Percentiles rank a stretch among this genome's conserved stretches.
These are phyloP conservation scores for Saccharomycopsis selenospora DNA, from an alignment of 805 yeast species.

Conservation along the genomic window DNA sequence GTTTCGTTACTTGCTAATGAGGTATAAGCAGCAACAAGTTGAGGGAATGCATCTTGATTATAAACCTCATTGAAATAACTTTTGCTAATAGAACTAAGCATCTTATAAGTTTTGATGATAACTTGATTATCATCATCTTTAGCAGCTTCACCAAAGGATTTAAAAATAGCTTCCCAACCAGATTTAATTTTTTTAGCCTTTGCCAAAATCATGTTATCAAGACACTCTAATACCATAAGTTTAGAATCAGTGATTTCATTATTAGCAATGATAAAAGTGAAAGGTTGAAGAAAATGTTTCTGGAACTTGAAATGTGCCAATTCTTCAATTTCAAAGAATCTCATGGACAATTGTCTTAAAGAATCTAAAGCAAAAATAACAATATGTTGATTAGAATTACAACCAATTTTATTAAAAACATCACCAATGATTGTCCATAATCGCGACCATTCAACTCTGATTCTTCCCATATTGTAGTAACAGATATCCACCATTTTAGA, in stretches of 20 bases:
- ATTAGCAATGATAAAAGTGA: slow-evolving; percentile 67
- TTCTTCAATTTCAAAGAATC: slow-evolving; percentile 91
- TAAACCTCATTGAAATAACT: slow-evolving; percentile 57
- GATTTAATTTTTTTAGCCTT: slow-evolving; percentile 71
- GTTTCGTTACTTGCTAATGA: slow-evolving; percentile 77
- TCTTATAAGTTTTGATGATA: slow-evolving; percentile 32
- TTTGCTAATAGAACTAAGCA: slow-evolving; percentile 54
- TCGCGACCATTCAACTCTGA: slow-evolving; percentile 93
- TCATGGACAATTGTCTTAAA: slow-evolving; percentile 81
- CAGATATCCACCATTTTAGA: slow-evolving; percentile 97
- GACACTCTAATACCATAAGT: slow-evolving; percentile 85
- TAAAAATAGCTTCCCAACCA: slow-evolving; percentile 91
- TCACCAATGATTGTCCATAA: slow-evolving; percentile 92
- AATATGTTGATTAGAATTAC: slow-evolving; percentile 67
- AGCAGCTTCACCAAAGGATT: slow-evolving; percentile 70
- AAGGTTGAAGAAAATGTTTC: slow-evolving; percentile 86
- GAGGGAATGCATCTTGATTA: slow-evolving; percentile 58
- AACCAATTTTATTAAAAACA: slow-evolving; percentile 78
- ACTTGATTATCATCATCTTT: slow-evolving; percentile 41
- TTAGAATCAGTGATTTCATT: slow-evolving; percentile 65
- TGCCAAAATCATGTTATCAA: slow-evolving; percentile 74
- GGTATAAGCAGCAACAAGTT: slow-evolving; percentile 67
- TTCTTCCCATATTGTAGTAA: slow-evolving; percentile 94
- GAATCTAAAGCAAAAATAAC: slow-evolving; percentile 92
- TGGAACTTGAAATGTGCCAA: slow-evolving; percentile 93